Evolutionary conservation across 495 filamentous ascomycete species (phyloP).

Genomic region (Recurvomyces mirabilis): DNA sequence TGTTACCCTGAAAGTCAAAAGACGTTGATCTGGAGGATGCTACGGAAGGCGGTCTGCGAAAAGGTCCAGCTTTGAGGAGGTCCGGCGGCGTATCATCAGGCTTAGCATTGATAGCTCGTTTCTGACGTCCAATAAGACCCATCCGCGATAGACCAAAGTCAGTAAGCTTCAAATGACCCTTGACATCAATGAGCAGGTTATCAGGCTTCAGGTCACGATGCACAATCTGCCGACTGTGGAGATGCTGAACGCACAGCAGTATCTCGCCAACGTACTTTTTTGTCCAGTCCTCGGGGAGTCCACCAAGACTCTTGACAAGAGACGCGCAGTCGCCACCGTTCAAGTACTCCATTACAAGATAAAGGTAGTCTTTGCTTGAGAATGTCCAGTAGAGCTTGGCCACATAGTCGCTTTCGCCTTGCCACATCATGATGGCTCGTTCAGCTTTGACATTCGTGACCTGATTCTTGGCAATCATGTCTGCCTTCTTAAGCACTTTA

Average conservation of each 20-base stretch:
- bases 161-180: slow-evolving; percentile 90
- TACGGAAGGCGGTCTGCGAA: slow-evolving; percentile 71
- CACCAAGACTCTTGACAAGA: slow-evolving; percentile 84
- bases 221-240: slow-evolving; percentile 87
- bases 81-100: slow-evolving; percentile 74
- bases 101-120: slow-evolving; percentile 71
- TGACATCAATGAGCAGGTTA: slow-evolving; percentile 93
- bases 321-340: slow-evolving; percentile 97
- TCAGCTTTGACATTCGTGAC: slow-evolving; percentile 98
- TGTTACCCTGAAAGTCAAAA: slow-evolving; percentile 68
- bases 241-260: slow-evolving; percentile 85
- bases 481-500: slow-evolving; percentile 95
- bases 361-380: slow-evolving; percentile 97
- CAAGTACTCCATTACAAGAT: slow-evolving; percentile 97
- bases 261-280: slow-evolving; percentile 96
- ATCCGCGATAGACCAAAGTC: slow-evolving; percentile 96
- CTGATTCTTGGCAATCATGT: slow-evolving; percentile 99
- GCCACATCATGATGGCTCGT: slow-evolving; percentile 99
- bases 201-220: slow-evolving; percentile 96
- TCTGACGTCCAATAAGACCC: slow-evolving; percentile 92
- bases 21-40: slow-evolving; percentile 92
- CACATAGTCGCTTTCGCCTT: slow-evolving; percentile 97
- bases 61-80: slow-evolving; percentile 83
- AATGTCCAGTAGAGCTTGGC: slow-evolving; percentile 99
- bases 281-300: slow-evolving; percentile 89